phyloP scores from a whole-genome alignment of 78 protist species.

The Tieghemostelium lacteum region DNA sequence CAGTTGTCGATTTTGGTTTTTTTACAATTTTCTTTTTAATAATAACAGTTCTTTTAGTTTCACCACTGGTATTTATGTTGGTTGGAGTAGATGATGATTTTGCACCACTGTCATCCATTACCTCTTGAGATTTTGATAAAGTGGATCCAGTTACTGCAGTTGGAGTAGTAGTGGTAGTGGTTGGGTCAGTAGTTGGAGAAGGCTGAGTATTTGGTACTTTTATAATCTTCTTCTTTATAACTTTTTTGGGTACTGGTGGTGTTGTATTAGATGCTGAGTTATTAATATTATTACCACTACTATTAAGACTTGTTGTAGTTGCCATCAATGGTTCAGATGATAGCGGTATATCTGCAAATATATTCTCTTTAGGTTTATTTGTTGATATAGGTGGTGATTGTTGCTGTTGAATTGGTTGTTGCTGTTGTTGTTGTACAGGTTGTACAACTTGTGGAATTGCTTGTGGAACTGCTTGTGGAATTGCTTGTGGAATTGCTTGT shows the following conservation, averaged over 20 bases:
- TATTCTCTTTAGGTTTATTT: conserved; percentile 20
- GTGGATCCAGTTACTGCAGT: neutral
- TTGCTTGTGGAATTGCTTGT: too few relatives aligned
- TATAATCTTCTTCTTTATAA: conserved; percentile 24
- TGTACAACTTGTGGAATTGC: too few relatives aligned
- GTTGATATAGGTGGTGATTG: neutral
- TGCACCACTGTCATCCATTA: neutral
- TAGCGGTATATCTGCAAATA: conserved; percentile 63
- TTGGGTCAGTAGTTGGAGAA: conserved; percentile 6
- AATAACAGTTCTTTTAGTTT: conserved; percentile 43
- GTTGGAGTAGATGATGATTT: too few relatives aligned
- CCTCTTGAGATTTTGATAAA: neutral
- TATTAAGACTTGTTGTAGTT: neutral
- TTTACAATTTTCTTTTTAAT: conserved; percentile 47
- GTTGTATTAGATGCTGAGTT: neutral
- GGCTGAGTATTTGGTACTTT: neutral
- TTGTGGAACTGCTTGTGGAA: too few relatives aligned
- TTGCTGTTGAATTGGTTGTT: neutral
- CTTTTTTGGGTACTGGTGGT: neutral
- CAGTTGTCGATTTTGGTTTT: neutral
- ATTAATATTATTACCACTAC: too few relatives aligned
- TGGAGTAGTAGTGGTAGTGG: neutral
- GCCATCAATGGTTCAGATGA: conserved; percentile 33
- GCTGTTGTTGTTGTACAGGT: conserved; percentile 19
- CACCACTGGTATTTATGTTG: neutral